A percentile compares a stretch with the other conserved stretches of the same genome.
Conservation (phyloP, 768 basidiomycete genomes). For the Mycena amicta region DNA sequence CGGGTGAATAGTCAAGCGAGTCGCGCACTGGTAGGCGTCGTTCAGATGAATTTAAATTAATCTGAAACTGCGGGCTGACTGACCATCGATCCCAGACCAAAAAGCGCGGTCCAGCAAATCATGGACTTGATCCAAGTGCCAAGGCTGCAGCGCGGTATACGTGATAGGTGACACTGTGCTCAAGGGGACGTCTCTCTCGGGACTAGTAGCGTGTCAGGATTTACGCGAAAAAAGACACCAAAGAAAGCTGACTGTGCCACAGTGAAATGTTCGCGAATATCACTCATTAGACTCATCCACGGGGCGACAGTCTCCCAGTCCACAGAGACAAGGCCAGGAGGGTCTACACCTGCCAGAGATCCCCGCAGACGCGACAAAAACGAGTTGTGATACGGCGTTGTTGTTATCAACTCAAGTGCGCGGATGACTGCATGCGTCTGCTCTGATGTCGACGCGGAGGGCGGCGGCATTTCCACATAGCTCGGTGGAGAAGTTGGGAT, state of each 20-base stretch:
- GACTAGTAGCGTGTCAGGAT: conserved; percentile 22
- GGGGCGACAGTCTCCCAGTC: conserved; percentile 75
- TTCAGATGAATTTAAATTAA: conserved; percentile 4
- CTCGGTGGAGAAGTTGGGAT: conserved; percentile 24
- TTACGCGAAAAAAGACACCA: background rate
- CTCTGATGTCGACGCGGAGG: conserved; percentile 28
- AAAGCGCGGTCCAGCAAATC: conserved; percentile 68
- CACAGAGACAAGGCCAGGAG: conserved; percentile 50
- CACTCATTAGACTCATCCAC: conserved; percentile 77
- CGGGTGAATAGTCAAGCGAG: conserved; percentile 67
- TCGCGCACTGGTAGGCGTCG: conserved; percentile 59
- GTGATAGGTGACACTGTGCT: conserved; percentile 56
- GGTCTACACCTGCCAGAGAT: conserved; percentile 28
- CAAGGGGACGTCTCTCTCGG: conserved; percentile 48
- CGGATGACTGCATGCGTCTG: conserved; percentile 43
- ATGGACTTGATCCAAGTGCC: conserved; percentile 71
- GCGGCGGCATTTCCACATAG: conserved; percentile 38
- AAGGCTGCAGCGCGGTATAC: conserved; percentile 60
- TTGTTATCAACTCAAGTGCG: conserved; percentile 55
- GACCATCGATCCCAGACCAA: conserved; percentile 80
- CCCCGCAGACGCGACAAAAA: conserved; percentile 69
- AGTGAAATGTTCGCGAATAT: conserved; percentile 66
- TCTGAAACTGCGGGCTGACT: conserved; percentile 19
- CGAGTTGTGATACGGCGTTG: conserved; percentile 66
- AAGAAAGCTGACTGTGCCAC: conserved; percentile 56